These are phyloP conservation scores for Fistulinella cinereoalba DNA, from an alignment of 1,284 basidiomycete genomes.

Conservation along the genomic window DNA sequence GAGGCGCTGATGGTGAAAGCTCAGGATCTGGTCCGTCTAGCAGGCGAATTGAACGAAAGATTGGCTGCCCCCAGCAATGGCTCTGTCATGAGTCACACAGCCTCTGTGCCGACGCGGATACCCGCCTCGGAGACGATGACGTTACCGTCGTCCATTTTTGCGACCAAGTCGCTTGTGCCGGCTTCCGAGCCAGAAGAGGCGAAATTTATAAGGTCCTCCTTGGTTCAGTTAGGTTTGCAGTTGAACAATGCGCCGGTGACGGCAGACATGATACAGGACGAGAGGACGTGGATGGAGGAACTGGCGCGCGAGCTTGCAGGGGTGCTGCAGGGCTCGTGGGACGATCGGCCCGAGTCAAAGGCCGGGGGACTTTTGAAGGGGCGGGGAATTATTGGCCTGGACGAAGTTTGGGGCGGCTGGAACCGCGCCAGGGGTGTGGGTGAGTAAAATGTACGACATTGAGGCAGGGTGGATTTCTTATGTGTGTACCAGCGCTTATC, in stretches of 20 bases:
- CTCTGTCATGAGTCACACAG: slow-evolving; percentile 5
- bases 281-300: slow-evolving; percentile 76
- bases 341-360: slow-evolving; percentile 9
- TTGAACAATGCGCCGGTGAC: slow-evolving; percentile 80
- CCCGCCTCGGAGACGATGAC: slow-evolving; percentile 18
- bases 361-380: slow-evolving; percentile 58
- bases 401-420: slow-evolving; percentile 98
- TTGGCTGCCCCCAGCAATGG: slow-evolving; percentile 55
- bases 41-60: slow-evolving; percentile 84
- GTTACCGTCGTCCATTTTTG: slow-evolving; percentile 21
- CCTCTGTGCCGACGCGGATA: slow-evolving; percentile 9
- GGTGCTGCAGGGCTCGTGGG: slow-evolving; percentile 58
- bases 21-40: slow-evolving; percentile 89
- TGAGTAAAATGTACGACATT: slow-evolving; percentile 39
- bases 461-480: not conserved
- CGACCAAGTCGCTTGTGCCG: slow-evolving; percentile 29
- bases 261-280: slow-evolving; percentile 85
- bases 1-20: slow-evolving; percentile 92
- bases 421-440: slow-evolving; percentile 93
- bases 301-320: slow-evolving; percentile 82
- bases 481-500: slow-evolving; percentile 62
- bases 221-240: slow-evolving; percentile 84
- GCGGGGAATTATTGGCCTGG: slow-evolving; percentile 81
- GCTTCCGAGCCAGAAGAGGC: slow-evolving; percentile 71
- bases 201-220: slow-evolving; percentile 83